Conservation (phyloP, 176 grass and related monocot species). For the Oryza officinalis region DNA sequence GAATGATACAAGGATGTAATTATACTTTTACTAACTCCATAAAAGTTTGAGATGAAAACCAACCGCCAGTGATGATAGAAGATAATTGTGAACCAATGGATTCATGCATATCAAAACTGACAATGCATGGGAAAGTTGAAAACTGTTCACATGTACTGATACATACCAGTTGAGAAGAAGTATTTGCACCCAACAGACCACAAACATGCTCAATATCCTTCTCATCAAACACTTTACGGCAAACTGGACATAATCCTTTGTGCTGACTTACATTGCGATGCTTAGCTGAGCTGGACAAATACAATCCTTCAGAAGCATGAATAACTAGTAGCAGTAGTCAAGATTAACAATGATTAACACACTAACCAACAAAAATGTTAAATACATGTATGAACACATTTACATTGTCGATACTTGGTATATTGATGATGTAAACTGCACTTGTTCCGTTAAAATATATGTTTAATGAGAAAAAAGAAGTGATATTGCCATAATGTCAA, state of each 20-base stretch:
- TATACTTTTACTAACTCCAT: not conserved
- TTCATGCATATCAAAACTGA: no score
- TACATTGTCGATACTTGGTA: conserved; percentile 7
- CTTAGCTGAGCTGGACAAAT: conserved; percentile 56
- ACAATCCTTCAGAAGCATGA: conserved; percentile 40
- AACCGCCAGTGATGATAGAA: no score
- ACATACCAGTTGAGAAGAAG: conserved; percentile 59
- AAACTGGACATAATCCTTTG: conserved; percentile 92
- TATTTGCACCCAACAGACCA: conserved; percentile 56
- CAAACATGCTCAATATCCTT: conserved; percentile 90
- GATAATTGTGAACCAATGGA: no score
- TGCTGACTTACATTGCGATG: conserved; percentile 46
- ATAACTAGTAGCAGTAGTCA: conserved; percentile 31
- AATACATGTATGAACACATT: not conserved
- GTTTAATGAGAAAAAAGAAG: not conserved
- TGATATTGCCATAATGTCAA: not conserved
- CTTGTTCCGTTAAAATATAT: conserved; percentile 1
- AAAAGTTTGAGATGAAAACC: no score
- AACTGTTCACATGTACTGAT: no score
- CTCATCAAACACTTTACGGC: conserved; percentile 85
- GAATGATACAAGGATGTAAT: not conserved
- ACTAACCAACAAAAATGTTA: conserved; percentile 8
- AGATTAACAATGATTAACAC: conserved; percentile 21
- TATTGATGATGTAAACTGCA: not conserved
- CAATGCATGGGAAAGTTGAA: no score